A percentile compares a stretch with the other conserved stretches of the same genome.
Conservation (phyloP, 2,329 filamentous ascomycete genomes). For the Falciphora oryzae region DNA sequence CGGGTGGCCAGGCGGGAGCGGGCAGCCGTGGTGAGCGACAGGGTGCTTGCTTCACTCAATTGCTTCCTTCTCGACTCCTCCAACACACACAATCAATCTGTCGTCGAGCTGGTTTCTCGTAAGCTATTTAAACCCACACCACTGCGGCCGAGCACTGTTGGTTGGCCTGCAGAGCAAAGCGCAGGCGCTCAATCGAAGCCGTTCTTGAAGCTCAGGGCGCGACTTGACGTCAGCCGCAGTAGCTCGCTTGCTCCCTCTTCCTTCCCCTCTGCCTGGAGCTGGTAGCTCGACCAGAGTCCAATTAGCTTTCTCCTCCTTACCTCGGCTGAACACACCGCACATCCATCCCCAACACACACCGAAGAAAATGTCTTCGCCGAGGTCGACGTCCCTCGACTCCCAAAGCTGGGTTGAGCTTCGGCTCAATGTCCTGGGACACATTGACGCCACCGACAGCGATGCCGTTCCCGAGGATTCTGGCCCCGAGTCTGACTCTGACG, state of each 20-base stretch:
- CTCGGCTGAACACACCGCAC: neutral
- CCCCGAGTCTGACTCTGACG: neutral
- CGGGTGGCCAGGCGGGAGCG: neutral
- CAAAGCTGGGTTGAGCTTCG: constrained; percentile 5
- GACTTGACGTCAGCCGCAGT: neutral
- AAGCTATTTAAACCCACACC: too few relatives aligned
- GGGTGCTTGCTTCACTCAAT: neutral
- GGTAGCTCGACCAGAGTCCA: neutral
- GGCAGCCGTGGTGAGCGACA: neutral
- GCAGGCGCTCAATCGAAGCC: neutral
- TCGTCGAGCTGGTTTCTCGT: neutral
- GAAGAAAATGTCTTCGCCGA: constrained; percentile 5
- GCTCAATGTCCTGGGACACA: constrained; percentile 7
- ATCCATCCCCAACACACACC: neutral
- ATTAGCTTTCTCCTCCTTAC: neutral
- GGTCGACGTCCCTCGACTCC: constrained; percentile 4
- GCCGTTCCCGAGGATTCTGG: neutral
- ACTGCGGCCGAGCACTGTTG: neutral
- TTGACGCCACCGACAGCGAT: neutral
- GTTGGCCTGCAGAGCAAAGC: neutral
- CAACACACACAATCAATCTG: neutral
- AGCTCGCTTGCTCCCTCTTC: neutral
- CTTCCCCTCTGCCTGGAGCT: too few relatives aligned
- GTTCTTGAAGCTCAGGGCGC: neutral
- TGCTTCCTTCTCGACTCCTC: neutral